phyloP scores from a whole-genome alignment of 257 asterid genomes.

The Solanum tacnaense region DNA sequence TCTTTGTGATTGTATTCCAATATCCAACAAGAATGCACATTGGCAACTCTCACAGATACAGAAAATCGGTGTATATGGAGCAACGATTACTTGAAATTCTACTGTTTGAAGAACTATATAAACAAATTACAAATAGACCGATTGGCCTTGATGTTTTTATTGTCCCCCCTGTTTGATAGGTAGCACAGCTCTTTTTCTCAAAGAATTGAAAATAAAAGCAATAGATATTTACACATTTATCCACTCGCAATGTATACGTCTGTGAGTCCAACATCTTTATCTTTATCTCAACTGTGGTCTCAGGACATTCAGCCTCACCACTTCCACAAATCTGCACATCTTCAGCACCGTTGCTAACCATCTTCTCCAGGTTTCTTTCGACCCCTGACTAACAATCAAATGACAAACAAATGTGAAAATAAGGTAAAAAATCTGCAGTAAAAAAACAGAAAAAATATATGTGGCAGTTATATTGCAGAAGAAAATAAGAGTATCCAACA shows the following conservation, averaged over 20 bases:
- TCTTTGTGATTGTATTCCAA: background rate
- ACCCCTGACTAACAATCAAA: background rate
- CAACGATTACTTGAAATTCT: background rate
- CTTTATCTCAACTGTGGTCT: constrained; percentile 86
- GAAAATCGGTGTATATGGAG: background rate
- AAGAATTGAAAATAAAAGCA: background rate
- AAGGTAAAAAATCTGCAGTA: background rate
- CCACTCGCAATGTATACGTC: constrained; percentile 71
- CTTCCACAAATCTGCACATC: constrained; percentile 21
- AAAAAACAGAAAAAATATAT: background rate
- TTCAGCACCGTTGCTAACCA: constrained; percentile 53
- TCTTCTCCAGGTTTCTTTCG: constrained; percentile 6
- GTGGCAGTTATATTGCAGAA: background rate
- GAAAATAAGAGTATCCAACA: background rate
- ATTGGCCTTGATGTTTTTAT: background rate
- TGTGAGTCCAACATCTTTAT: constrained; percentile 88
- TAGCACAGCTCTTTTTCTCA: background rate
- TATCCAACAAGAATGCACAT: background rate
- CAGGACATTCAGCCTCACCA: constrained; percentile 46
- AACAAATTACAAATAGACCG: background rate
- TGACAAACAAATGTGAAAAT: background rate
- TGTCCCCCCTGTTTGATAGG: background rate
- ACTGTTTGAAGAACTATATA: background rate
- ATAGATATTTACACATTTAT: constrained; percentile 53
- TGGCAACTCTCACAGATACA: background rate